Evolutionary conservation across 306 rosid genomes (phyloP), one percentile per base, ranked within the genome.

Genomic region (Vicia faba): DNA sequence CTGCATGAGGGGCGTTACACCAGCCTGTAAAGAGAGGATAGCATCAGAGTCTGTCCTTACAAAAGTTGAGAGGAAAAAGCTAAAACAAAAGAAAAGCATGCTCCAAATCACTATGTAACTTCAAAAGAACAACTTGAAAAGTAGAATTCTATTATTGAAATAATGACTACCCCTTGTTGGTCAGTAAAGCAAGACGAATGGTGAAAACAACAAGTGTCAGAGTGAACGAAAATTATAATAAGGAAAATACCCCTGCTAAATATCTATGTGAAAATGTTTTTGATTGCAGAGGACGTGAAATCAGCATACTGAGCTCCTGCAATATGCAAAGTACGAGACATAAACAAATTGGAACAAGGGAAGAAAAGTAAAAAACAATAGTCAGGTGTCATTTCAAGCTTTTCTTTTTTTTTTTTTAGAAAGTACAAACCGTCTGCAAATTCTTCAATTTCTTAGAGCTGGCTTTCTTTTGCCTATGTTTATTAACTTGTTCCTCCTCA

Each of bases 221-320:
- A 12, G 36, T 45, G 56, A 56, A 46, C 54, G 31, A 38, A 51
- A 54, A 20, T 23, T 19, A 59, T 55, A 26, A 8, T 14, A 71
- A 64, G 69, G 8, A 56, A 11, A 26, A 77, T 92, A 93, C 95
- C 92, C 98, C 96, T 2, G 97, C 92, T 78, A 88, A 78, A 77
- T 90, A 90, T 43, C 96, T 96, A 71, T 76, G 91, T 14, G 97
- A 90, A 77, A 93, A 88, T 39, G 91, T 65, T 75, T 84, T 86
- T 35, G 96, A 90, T 68, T 90, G 99, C 56, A 93, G 69, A 5
- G 99, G 99, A 10, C 71, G 85, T 29, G 91, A 93, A 76, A 90
- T 84, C 83, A 93, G 74, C 28, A 28, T 61, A 4, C 76, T 81
- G 77, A 93, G 90, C 83, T 88, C 97, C 96, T 92, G 95, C 77